phyloP scores from a whole-genome alignment of 2,329 filamentous ascomycete genomes.

The Pestalotiopsis sp. region DNA sequence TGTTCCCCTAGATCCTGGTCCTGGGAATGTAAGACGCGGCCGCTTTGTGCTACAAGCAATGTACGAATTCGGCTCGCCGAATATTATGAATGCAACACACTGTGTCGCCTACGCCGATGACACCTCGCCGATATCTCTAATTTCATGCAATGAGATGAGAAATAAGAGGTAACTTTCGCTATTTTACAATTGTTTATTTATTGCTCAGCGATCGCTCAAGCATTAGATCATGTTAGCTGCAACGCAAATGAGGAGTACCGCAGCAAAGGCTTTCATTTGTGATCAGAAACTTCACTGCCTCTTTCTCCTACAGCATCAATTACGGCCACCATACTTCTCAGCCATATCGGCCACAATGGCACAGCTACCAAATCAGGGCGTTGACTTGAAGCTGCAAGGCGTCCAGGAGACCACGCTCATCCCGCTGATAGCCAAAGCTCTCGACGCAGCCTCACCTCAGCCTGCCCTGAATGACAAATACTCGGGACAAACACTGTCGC shows the following conservation, averaged over 20 bases:
- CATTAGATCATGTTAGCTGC: too few species aligned
- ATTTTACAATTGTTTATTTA: background rate
- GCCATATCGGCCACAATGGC: background rate
- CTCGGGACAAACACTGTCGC: slow-evolving; percentile 8
- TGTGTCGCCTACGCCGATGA: background rate
- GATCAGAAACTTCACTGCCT: too few species aligned
- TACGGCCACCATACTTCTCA: too few species aligned
- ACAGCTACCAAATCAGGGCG: background rate
- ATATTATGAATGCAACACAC: background rate
- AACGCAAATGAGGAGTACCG: too few species aligned
- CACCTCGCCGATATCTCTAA: background rate
- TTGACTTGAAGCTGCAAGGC: background rate
- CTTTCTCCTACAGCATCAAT: too few species aligned
- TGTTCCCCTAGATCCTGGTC: too few species aligned
- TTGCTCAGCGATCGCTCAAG: too few species aligned
- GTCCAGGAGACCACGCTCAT: background rate
- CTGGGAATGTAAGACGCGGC: background rate
- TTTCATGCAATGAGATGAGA: background rate
- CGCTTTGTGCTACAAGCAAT: background rate
- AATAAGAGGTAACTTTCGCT: background rate
- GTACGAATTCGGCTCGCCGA: background rate
- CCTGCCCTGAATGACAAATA: slow-evolving; percentile 13
- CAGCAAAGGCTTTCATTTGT: too few species aligned
- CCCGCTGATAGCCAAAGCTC: background rate
- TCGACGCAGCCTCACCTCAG: background rate